Percentiles rank a stretch among this genome's conserved stretches.
These are phyloP conservation scores for Alternaria brassicicola DNA, from an alignment of 2,329 filamentous ascomycete genomes.

Conservation along the genomic window DNA sequence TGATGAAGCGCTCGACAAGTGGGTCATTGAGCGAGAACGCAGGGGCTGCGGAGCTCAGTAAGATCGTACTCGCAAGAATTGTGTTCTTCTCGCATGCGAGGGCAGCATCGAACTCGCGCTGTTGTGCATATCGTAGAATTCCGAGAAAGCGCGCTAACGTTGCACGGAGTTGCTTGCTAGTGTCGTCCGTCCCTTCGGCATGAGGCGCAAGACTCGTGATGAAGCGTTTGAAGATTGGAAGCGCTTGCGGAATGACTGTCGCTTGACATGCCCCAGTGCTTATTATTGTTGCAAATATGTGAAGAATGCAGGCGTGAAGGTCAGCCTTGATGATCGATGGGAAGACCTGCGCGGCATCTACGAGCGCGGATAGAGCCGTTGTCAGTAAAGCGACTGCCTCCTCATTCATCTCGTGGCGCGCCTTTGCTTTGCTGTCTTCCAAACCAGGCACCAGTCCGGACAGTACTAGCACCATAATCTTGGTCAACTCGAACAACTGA, in stretches of 20 bases:
- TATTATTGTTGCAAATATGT: conserved; percentile 93
- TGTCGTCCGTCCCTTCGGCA: conserved; percentile 55
- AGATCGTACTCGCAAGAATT: conserved; percentile 83
- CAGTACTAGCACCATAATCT: conserved; percentile 93
- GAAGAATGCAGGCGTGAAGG: conserved; percentile 92
- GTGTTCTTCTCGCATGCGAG: conserved; percentile 92
- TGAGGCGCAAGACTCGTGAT: conserved; percentile 70
- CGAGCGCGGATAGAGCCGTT: conserved; percentile 82
- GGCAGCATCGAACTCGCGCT: conserved; percentile 75
- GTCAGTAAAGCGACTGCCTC: conserved; percentile 83
- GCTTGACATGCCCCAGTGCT: conserved; percentile 87
- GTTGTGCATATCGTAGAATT: conserved; percentile 77
- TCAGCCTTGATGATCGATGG: conserved; percentile 96
- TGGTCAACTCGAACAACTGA: conserved; percentile 93
- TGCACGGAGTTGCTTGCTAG: conserved; percentile 74
- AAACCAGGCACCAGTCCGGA: conserved; percentile 86
- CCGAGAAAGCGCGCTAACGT: conserved; percentile 82
- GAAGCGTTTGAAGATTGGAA: conserved; percentile 92
- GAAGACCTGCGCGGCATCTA: conserved; percentile 94
- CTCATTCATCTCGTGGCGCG: conserved; percentile 80
- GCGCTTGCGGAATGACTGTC: conserved; percentile 83
- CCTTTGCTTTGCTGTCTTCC: conserved; percentile 60
- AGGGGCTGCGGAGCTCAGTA: conserved; percentile 81
- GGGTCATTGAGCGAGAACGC: conserved; percentile 76
- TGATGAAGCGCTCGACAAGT: conserved; percentile 74